phyloP scores from a whole-genome alignment of 78 protist genomes.

The Cavenderia fasciculata region DNA sequence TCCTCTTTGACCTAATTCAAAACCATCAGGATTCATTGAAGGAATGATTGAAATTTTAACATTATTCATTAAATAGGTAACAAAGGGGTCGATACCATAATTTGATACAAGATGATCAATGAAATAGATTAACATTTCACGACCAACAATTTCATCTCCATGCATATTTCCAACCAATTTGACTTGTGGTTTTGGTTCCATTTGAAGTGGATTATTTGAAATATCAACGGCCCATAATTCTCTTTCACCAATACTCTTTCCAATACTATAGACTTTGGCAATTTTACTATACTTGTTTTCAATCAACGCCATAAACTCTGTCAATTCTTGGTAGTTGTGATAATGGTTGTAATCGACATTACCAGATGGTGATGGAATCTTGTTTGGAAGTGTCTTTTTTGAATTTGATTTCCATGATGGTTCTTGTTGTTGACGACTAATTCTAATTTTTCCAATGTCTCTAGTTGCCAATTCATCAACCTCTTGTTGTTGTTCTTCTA shows the following conservation, averaged over 20 bases:
- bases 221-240: slow-evolving; percentile 50
- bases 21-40: slow-evolving; percentile 92
- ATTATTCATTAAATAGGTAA: slow-evolving; percentile 12
- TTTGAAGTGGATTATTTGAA: neutral
- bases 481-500: neutral
- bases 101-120: slow-evolving; percentile 8
- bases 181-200: slow-evolving; percentile 16
- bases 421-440: neutral
- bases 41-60: slow-evolving; percentile 81
- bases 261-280: slow-evolving; percentile 52
- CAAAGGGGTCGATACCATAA: neutral
- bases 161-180: slow-evolving; percentile 88
- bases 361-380: neutral
- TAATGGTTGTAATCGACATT: neutral
- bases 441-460: neutral
- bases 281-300: neutral
- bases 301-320: neutral
- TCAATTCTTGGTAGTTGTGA: neutral
- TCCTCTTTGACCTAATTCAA: slow-evolving; percentile 34
- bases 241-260: slow-evolving; percentile 11
- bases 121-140: slow-evolving; percentile 62
- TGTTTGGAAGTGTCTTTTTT: neutral
- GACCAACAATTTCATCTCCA: slow-evolving; percentile 88
- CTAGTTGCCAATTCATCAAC: neutral
- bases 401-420: neutral